These are phyloP conservation scores for Chrysosporium keratinophilum DNA, from an alignment of 2,329 filamentous ascomycete genomes.

Conservation along the genomic window DNA sequence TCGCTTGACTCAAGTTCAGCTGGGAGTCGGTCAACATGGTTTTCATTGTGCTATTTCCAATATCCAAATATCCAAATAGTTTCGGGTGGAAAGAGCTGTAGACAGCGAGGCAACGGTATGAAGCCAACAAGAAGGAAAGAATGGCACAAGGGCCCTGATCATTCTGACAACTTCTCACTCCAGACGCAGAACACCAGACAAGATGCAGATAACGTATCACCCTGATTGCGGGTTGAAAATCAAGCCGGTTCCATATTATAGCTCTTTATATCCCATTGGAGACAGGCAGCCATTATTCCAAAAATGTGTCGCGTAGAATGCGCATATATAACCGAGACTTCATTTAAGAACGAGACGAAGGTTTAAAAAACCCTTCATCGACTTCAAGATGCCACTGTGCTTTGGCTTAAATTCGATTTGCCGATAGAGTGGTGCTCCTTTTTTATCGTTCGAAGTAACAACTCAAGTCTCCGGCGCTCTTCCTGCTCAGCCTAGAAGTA, in stretches of 20 bases:
- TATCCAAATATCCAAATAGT: background rate
- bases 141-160: background rate
- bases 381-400: conserved; percentile 28
- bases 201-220: background rate
- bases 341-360: background rate
- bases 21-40: background rate
- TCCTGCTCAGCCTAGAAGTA: conserved; percentile 57
- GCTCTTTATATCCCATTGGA: background rate
- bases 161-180: background rate
- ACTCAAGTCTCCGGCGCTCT: conserved; percentile 57
- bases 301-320: background rate
- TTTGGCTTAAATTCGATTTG: conserved; percentile 28
- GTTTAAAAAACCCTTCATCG: background rate
- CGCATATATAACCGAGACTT: background rate
- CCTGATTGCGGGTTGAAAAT: background rate
- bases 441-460: conserved; percentile 44
- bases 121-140: background rate
- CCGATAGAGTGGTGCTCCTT: conserved; percentile 32
- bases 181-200: background rate
- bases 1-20: background rate
- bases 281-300: background rate
- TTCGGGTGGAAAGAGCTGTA: conserved; percentile 2
- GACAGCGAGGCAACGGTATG: background rate
- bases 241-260: background rate
- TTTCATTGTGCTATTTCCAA: background rate